phyloP scores from a whole-genome alignment of 139 green algal genomes.

The Marvania coccoides region DNA sequence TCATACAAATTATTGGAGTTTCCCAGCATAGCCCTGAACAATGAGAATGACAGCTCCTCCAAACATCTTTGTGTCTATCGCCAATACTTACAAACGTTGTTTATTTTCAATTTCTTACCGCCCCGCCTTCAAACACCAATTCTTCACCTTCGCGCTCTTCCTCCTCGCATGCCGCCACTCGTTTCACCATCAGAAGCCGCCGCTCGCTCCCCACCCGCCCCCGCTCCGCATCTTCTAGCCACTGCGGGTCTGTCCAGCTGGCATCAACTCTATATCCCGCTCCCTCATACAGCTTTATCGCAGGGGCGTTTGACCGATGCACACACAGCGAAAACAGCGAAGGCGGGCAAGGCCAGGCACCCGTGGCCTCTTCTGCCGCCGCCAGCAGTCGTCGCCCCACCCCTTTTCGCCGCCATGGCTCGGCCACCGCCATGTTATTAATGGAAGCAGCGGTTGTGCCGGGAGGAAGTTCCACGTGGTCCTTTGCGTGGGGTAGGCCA shows the following conservation, averaged over 20 bases:
- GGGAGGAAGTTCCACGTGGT: background rate
- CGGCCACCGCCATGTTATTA: slow-evolving; percentile 17
- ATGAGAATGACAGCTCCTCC: too few relatives aligned
- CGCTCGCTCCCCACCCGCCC: background rate
- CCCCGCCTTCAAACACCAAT: too few relatives aligned
- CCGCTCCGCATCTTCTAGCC: slow-evolving; percentile 9
- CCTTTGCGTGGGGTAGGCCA: background rate
- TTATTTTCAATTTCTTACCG: too few relatives aligned
- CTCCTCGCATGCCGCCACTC: background rate
- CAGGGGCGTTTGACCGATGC: slow-evolving; percentile 8
- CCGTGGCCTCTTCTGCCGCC: background rate
- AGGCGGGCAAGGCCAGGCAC: background rate
- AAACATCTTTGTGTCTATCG: too few relatives aligned
- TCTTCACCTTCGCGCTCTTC: too few relatives aligned
- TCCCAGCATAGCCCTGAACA: too few relatives aligned
- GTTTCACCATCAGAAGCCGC: slow-evolving; percentile 24
- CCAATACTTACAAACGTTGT: too few relatives aligned
- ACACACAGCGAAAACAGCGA: slow-evolving; percentile 10
- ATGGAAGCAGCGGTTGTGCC: background rate
- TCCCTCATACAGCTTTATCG: slow-evolving; percentile 6
- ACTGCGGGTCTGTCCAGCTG: slow-evolving; percentile 13
- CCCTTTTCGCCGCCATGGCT: background rate
- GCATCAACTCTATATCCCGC: slow-evolving; percentile 9
- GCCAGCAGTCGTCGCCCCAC: slow-evolving; percentile 8
- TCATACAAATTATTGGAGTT: too few relatives aligned